Base-by-base conservation (phyloP, 108 stramenopile genomes). In the Schizochytrium sp. region DNA sequence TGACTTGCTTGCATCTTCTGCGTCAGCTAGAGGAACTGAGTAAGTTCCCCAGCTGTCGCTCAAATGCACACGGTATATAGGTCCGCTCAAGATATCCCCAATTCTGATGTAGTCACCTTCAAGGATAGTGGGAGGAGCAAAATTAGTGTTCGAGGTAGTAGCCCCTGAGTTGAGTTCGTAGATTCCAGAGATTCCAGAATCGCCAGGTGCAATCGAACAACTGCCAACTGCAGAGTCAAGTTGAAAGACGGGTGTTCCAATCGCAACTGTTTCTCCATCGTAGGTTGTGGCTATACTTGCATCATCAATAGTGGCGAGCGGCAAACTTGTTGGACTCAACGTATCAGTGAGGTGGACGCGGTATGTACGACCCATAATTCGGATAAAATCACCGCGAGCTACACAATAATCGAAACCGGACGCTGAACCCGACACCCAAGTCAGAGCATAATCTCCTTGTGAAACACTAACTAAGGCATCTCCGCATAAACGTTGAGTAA, bases 21-120 rank as follows among this genome's bases (percentile, higher is more conserved):
- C 55, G 76, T 83, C 76, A 2, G 76, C 76, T 10, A 83, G 47
- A 28, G 76, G 76, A 2, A 40, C 53, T 2, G 8, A 55, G 76
- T 3, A 49, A 53, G 8, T 55, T 47, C 50, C 53, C 50, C 76
- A 55, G n/a, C 50, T 5, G 15, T 83, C 28, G 8, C 50, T 83
- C 2, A 83, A 53, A 42, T 83, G 76, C 28, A 83, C 47, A 15
- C 76, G 47, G 47, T 83, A 83, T 8, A 53, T 83, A 8, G 76
- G 76, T 5, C 76, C 76, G 13, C 28, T 55, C 28, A 83, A 0
- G n/a, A 55, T 49, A 55, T 83, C 50, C n/a, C 76, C 76, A 42
- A 83, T 50, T 10, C 76, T 47, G 28, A 83, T 53, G 28, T n/a
- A 83, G 76, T 83, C 76, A 10, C 76, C 76, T 42, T 55, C 53